Evolutionary conservation across 345 rosid species (phyloP), one percentile per base, ranked within the genome.

Genomic region (Eucalyptus rudis): DNA sequence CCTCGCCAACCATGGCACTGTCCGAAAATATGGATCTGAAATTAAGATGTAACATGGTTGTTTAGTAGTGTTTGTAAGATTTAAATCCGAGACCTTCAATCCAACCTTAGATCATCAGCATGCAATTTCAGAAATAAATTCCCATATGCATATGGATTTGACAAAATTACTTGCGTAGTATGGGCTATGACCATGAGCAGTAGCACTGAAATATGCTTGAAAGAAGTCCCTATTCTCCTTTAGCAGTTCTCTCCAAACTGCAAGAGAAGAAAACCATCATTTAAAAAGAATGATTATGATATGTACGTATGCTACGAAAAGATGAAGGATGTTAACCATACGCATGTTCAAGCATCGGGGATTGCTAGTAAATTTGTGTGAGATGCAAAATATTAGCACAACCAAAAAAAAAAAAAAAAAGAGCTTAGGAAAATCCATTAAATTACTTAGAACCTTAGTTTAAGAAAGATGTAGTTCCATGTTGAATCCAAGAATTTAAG

Each of bases 211-310:
- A 92, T 95, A 95, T 20, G 93, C 93, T 88, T 88, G 90, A 90
- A 97, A 97, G 91, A 97, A 96, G 87, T 92, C 96, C 90, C 87
- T 92, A 66, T 96, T 97, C 94, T 95, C 97, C 87, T 92, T 93
- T 62, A 94, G 94, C 45, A 97, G 95, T 90, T 94, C 97, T 90
- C 94, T 95, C 98, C 97, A 96, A 87, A 96, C 98, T 97, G 94
- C 92, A 68, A 86, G 49, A 10, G 80, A 50, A 0, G 47, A 4
- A 80, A 3, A 76, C 43, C 49, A 27, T 62, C 12, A 44, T 27
- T 88, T 80, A 49, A 54, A 29, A 33, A 86, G 86, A 86, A 58
- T 31, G 36, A 43, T 20, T 54, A 40, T 44, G 64, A 25, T 76
- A 36, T 36, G 47, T 19, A 36, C 45, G 47, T 20, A 76, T 76